Evolutionary conservation across 1,284 basidiomycete species (phyloP).

Genomic region (Boletellus sp.): DNA sequence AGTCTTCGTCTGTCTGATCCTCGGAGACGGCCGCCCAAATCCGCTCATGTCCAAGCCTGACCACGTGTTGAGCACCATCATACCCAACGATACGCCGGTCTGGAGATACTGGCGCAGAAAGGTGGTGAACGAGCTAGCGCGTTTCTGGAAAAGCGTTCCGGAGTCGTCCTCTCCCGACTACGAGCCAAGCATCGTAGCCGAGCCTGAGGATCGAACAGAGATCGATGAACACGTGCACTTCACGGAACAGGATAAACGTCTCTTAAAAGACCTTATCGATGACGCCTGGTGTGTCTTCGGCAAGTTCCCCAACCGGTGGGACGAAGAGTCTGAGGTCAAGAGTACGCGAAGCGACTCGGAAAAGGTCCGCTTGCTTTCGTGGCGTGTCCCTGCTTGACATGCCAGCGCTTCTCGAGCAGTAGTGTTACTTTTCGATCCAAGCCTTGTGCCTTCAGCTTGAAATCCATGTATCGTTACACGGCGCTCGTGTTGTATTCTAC

Average conservation of each 20-base stretch:
- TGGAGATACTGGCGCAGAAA: slow-evolving; percentile 28
- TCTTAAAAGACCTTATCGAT: slow-evolving; percentile 19
- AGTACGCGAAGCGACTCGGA: neutral
- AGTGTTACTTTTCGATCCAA: no score
- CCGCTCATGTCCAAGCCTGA: slow-evolving; percentile 1
- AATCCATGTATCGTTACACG: no score
- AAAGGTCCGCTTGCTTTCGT: neutral
- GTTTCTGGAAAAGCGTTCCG: slow-evolving; percentile 9
- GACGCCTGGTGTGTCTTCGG: slow-evolving; percentile 27
- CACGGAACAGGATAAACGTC: slow-evolving; percentile 6
- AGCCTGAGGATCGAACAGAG: slow-evolving; percentile 11
- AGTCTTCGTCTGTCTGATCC: slow-evolving; percentile 23
- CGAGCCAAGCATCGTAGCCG: slow-evolving; percentile 10
- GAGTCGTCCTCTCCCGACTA: slow-evolving; percentile 10
- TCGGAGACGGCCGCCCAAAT: slow-evolving; percentile 8
- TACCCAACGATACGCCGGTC: slow-evolving; percentile 28
- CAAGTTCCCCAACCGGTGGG: slow-evolving; percentile 11
- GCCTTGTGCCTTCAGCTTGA: no score
- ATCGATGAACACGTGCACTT: slow-evolving; percentile 6
- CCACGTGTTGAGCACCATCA: slow-evolving; percentile 7
- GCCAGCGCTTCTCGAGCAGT: no score
- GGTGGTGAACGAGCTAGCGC: slow-evolving; percentile 13
- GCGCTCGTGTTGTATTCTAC: no score
- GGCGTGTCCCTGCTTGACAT: slow-evolving; percentile 7
- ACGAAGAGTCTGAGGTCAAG: slow-evolving; percentile 1